phyloP scores from a whole-genome alignment of 441 rosid species.

The Euphorbia celastroides region DNA sequence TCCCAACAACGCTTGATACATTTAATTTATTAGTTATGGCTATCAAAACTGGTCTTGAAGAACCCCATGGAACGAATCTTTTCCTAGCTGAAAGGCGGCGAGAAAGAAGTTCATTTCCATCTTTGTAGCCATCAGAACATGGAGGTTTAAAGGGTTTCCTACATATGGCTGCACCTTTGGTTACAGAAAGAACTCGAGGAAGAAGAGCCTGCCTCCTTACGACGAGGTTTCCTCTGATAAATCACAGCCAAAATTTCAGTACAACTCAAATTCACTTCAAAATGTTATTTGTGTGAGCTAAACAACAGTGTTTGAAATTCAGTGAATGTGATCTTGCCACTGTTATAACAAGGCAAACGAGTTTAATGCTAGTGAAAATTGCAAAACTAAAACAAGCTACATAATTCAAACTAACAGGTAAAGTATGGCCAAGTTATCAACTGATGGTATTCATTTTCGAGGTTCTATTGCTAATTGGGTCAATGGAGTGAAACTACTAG shows the following conservation, averaged over 20 bases:
- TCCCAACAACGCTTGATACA: constrained; percentile 23
- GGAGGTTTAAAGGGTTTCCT: constrained; percentile 97
- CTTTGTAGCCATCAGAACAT: constrained; percentile 51
- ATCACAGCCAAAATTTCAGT: constrained; percentile 4
- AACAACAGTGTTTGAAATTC: background rate
- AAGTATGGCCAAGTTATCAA: background rate
- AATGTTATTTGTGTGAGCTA: background rate
- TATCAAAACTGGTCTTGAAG: constrained; percentile 53
- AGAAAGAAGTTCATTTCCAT: constrained; percentile 48
- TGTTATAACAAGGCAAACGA: background rate
- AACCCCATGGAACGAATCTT: constrained; percentile 95
- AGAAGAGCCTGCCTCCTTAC: constrained; percentile 78
- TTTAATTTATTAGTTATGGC: constrained; percentile 34
- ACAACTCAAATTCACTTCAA: background rate
- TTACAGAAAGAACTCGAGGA: constrained; percentile 79
- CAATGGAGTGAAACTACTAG: background rate
- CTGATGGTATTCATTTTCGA: background rate
- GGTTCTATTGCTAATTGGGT: background rate
- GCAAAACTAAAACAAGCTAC: background rate
- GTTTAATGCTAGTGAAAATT: background rate
- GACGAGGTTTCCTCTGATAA: constrained; percentile 72
- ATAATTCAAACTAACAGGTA: background rate
- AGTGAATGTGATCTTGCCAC: background rate
- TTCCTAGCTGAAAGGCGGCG: constrained; percentile 91
- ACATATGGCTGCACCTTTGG: constrained; percentile 86